phyloP scores from a whole-genome alignment of 306 rosid genomes.

The Mimosa pudica region DNA sequence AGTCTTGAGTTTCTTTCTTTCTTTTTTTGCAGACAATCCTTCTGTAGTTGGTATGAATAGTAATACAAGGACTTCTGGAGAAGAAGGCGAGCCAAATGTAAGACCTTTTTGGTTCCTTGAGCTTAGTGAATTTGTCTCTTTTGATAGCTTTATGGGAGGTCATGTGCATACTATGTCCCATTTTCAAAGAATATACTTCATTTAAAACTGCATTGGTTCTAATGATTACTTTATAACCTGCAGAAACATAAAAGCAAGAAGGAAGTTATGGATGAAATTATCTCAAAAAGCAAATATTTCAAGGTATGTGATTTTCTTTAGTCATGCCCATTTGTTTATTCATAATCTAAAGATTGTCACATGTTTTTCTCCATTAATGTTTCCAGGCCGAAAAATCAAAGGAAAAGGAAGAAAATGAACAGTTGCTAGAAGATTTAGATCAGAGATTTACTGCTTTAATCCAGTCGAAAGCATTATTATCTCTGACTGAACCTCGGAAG shows the following conservation, averaged over 20 bases:
- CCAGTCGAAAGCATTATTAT: conserved; percentile 56
- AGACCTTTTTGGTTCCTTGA: conserved; percentile 30
- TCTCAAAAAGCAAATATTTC: conserved; percentile 75
- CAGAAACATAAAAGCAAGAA: conserved; percentile 86
- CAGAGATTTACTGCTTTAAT: conserved; percentile 59
- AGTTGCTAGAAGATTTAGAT: conserved; percentile 77
- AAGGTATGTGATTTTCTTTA: conserved; percentile 54
- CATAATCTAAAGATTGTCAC: conserved; percentile 19
- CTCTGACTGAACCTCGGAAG: conserved; percentile 69
- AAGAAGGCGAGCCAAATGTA: conserved; percentile 67
- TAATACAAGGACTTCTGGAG: conserved; percentile 37
- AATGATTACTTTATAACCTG: conserved; percentile 28
- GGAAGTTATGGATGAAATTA: conserved; percentile 85
- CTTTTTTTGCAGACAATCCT: conserved; percentile 47
- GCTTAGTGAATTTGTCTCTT: conserved; percentile 18
- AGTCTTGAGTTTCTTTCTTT: conserved; percentile 23
- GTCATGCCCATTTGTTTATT: conserved; percentile 13
- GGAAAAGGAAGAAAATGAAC: conserved; percentile 82
- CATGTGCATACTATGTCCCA: not conserved
- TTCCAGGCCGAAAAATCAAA: conserved; percentile 84
- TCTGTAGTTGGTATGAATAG: conserved; percentile 18
- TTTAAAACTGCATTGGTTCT: conserved; percentile 12
- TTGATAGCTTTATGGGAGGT: not conserved
- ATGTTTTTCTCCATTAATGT: conserved; percentile 28
- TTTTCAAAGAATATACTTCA: not conserved